Conservation (phyloP, 495 filamentous ascomycete species). For the Xylaria nigripes region DNA sequence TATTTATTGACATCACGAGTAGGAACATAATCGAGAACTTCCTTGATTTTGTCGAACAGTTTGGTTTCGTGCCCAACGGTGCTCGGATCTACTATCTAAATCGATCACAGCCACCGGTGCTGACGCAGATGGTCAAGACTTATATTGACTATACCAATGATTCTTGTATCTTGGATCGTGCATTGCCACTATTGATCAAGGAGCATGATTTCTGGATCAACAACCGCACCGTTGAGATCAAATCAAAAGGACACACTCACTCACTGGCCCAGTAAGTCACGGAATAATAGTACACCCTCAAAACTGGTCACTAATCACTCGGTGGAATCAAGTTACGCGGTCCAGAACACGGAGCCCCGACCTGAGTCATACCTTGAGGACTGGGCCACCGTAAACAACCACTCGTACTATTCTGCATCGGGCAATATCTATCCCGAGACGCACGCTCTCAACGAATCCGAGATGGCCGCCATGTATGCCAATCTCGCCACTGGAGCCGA, state of each 20-base stretch:
- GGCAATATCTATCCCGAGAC: slow-evolving; percentile 43
- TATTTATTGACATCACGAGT: background rate
- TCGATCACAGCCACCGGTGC: slow-evolving; percentile 40
- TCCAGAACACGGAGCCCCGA: slow-evolving; percentile 41
- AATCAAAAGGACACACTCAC: slow-evolving; percentile 27
- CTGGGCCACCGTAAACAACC: slow-evolving; percentile 39
- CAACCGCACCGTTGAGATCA: slow-evolving; percentile 36
- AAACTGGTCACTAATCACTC: background rate
- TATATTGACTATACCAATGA: slow-evolving; percentile 45
- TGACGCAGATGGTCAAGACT: slow-evolving; percentile 41
- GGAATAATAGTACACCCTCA: background rate
- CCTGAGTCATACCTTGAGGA: slow-evolving; percentile 45
- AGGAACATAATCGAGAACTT: slow-evolving; percentile 46
- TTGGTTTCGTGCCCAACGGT: slow-evolving; percentile 45
- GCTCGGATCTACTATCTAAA: slow-evolving; percentile 42
- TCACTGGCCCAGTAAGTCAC: slow-evolving; percentile 33
- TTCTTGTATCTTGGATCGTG: slow-evolving; percentile 37
- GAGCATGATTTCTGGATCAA: slow-evolving; percentile 40
- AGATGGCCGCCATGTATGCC: slow-evolving; percentile 34
- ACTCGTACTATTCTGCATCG: slow-evolving; percentile 35
- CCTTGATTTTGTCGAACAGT: slow-evolving; percentile 41
- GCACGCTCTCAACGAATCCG: slow-evolving; percentile 29
- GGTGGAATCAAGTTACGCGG: slow-evolving; percentile 29
- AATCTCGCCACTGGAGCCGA: slow-evolving; percentile 44
- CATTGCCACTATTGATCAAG: slow-evolving; percentile 40